A percentile compares a stretch with the other conserved stretches of the same genome.
phyloP scores from a whole-genome alignment of 2,329 filamentous ascomycete genomes.

The Fusarium nematophilum region DNA sequence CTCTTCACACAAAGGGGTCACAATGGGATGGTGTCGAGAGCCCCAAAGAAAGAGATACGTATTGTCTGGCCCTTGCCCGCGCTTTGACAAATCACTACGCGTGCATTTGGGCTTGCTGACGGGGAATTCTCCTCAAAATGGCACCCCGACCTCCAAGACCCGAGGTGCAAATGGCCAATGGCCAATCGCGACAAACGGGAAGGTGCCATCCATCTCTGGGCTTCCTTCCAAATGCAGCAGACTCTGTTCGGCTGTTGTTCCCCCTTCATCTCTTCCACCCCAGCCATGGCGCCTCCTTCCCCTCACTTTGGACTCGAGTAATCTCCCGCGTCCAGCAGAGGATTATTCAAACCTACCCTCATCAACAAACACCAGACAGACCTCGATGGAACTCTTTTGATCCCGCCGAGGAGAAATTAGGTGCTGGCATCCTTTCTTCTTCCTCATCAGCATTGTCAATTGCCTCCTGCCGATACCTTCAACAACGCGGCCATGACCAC shows the following conservation, averaged over 20 bases:
- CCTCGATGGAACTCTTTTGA: background rate
- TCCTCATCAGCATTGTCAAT: background rate
- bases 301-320: constrained; percentile 37
- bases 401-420: too few species aligned
- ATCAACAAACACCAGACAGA: constrained; percentile 11
- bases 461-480: background rate
- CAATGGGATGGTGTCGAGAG: too few species aligned
- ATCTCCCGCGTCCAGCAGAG: constrained; percentile 24
- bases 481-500: constrained; percentile 17
- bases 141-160: constrained; percentile 25
- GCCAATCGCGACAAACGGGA: constrained; percentile 22
- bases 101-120: constrained; percentile 34
- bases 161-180: constrained; percentile 30
- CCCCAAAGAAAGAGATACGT: too few species aligned
- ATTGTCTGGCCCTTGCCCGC: too few species aligned
- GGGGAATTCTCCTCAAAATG: constrained; percentile 8
- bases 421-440: background rate
- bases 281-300: constrained; percentile 37
- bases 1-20: too few species aligned
- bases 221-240: constrained; percentile 38
- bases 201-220: constrained; percentile 35
- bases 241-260: constrained; percentile 30
- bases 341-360: constrained; percentile 34
- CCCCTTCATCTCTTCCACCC: constrained; percentile 34
- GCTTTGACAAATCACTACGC: constrained; percentile 36